phyloP scores from a whole-genome alignment of 352 stramenopile species.

The Pythium oligandrum region DNA sequence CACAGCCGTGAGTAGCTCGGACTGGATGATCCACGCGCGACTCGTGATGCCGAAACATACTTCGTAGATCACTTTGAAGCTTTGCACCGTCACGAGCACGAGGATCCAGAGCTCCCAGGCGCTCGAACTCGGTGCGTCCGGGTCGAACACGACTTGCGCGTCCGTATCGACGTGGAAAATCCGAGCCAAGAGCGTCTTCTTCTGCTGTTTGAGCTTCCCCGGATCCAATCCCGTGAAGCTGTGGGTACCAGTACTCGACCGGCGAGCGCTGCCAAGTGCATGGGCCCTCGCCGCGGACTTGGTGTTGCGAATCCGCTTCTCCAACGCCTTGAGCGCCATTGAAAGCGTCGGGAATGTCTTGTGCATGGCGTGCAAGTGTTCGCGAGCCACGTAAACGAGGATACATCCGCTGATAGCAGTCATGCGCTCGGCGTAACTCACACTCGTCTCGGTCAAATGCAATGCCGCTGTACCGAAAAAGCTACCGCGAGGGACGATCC shows the following conservation, averaged over 20 bases:
- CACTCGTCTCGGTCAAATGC: constrained; percentile 40
- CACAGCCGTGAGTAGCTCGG: constrained; percentile 23
- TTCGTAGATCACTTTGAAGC: constrained; percentile 33
- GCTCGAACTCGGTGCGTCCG: constrained; percentile 19
- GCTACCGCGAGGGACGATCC: constrained; percentile 32
- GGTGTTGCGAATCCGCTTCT: constrained; percentile 39
- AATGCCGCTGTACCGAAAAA: constrained; percentile 51
- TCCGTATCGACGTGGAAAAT: constrained; percentile 27
- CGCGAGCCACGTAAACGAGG: constrained; percentile 43
- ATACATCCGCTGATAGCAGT: constrained; percentile 56
- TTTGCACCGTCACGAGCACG: constrained; percentile 22
- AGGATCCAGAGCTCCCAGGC: constrained; percentile 31
- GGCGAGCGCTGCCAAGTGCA: constrained; percentile 1
- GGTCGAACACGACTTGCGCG: constrained; percentile 32
- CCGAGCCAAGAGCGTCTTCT: constrained; percentile 19
- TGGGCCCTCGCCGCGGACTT: constrained; percentile 36
- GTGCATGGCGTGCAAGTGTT: constrained; percentile 54
- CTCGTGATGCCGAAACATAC: constrained; percentile 21
- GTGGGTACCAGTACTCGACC: not conserved
- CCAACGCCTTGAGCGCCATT: constrained; percentile 54
- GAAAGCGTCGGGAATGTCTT: constrained; percentile 53
- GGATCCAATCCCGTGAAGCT: too few relatives aligned
- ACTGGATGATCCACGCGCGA: constrained; percentile 6
- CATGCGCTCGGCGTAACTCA: constrained; percentile 55
- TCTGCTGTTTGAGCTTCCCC: too few relatives aligned